These are phyloP conservation scores for Rosa lucieae DNA, from an alignment of 306 rosid species.

Conservation along the genomic window DNA sequence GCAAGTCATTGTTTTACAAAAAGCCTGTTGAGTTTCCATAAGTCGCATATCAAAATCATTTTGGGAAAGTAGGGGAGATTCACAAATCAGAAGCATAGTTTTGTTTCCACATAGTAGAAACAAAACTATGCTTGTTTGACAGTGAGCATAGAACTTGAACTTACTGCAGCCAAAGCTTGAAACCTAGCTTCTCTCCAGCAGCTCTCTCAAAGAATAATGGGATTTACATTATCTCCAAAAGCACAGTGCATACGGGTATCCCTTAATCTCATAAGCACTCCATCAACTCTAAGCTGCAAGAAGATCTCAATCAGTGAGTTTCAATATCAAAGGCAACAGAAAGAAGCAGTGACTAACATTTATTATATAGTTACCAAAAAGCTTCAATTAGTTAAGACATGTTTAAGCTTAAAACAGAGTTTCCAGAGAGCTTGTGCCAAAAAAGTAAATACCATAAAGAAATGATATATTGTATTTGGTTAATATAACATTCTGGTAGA, in stretches of 20 bases:
- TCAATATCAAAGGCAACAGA: neutral
- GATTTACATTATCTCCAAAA: conserved; percentile 55
- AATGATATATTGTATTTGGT: neutral
- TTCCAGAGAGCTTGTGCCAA: neutral
- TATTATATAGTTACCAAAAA: neutral
- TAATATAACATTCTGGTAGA: conserved; percentile 5
- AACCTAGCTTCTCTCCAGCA: conserved; percentile 97
- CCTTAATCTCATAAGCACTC: conserved; percentile 87
- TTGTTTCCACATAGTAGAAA: neutral
- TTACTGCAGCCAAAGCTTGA: conserved; percentile 74
- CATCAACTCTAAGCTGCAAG: conserved; percentile 94
- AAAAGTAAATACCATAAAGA: neutral
- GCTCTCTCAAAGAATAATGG: conserved; percentile 73
- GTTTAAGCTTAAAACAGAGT: neutral
- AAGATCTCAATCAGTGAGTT: conserved; percentile 26
- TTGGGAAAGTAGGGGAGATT: neutral
- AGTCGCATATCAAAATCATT: neutral
- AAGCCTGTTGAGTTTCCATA: neutral
- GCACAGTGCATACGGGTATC: conserved; percentile 92
- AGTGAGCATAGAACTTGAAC: conserved; percentile 28
- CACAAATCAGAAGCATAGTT: neutral
- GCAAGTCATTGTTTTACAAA: neutral
- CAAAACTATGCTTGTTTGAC: neutral
- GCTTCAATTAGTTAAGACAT: conserved; percentile 1
- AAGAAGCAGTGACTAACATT: neutral